Evolutionary conservation across 495 filamentous ascomycete species (phyloP), one percentile per base, ranked within the genome.

Genomic region (Trichoderma erinaceum): DNA sequence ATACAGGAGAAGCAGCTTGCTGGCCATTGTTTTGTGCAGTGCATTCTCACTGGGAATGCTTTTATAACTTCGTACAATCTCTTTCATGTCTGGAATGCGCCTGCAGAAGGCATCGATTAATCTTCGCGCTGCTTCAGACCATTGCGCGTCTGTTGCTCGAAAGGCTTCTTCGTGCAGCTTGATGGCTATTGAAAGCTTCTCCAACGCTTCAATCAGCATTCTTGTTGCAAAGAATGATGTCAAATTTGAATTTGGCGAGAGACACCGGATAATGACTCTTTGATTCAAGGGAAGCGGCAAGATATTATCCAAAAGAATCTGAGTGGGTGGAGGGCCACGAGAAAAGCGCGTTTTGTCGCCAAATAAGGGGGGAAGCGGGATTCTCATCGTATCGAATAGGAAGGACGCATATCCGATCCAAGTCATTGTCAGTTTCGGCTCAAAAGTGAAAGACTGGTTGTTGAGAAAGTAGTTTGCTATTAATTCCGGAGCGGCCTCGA

Each of bases 391-490:
- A 27, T 89, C 89, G 75, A 95, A 93, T 6, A 99, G 77, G 66
- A 98, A 91, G 0, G 92, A 84, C 3, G 91, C 92, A 73, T 93
- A 97, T 23, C 93, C 93, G 71, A 98, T 89, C 95, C 95, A 99
- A 4, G 93, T 94, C 0, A 91, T 83, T 1, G 92, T 92, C 12
- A 93, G 81, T 72, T 97, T 98, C 0, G 95, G 93, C 32, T 97
- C 96, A 64, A 96, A 91, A 4, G 87, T 83, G 75, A 98, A 96
- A 71, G 87, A 84, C 52, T 87, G 88, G 75, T 89, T 92, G 73
- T 85, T 87, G 64, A 85, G 81, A 71, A 97, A 98, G 75, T 93
- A 97, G 71, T 90, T 85, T 13, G 92, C 88, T 6, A 97, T 85
- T 23, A 97, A 78, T 75, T 97, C 93, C 7, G 95, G 93, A 2